Base-by-base conservation (phyloP, 1,284 basidiomycete species). In the Apiotrichum akiyoshidainum region DNA sequence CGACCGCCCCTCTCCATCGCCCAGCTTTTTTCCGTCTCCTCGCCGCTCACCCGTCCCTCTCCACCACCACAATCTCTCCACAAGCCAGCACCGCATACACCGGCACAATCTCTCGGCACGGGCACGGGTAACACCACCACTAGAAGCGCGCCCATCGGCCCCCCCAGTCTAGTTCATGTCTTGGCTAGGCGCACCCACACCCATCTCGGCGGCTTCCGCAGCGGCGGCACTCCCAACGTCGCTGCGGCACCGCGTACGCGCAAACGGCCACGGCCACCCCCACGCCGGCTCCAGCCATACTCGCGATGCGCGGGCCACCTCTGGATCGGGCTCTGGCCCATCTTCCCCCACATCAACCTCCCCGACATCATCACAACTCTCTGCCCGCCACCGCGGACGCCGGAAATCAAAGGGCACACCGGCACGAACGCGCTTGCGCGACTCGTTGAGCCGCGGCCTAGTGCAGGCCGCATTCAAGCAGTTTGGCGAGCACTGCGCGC, bases 401-500 rank as follows among this genome's bases (percentile, higher is more conserved):
- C 19, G 42, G 19, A 44, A 44, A 44, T 6, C 42, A 8, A 44
- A 44, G 19, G 42, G 42, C 19, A 11, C 42, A 5, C 19, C 17
- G 3, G 26, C 26, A 44, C n/a, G 10, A 21, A 21, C 17, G 10
- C n/a, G 19, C 8, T 19, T 11, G 9, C n/a, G 17, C 10, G 42
- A n/a, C 19, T 7, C 19, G 42, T 8, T 44, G 19, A 37, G 39
- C n/a, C 50, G 50, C 1, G 54, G 53, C 31, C 40, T 45, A 8
- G 52, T 57, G 13, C 40, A 46, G 16, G 58, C 55, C 21, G 51
- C 51, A 4, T 78, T 76, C 56, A 58, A 72, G 33, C 63, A 64
- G 34, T 78, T 78, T 51, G 77, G 77, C n/a, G 70, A 76, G 57
- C 77, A 78, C 60, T 76, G 74, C 44, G 76, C 77, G 0, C 59